Conservation (phyloP, 805 yeast species). For the Nematodospora valgi region DNA sequence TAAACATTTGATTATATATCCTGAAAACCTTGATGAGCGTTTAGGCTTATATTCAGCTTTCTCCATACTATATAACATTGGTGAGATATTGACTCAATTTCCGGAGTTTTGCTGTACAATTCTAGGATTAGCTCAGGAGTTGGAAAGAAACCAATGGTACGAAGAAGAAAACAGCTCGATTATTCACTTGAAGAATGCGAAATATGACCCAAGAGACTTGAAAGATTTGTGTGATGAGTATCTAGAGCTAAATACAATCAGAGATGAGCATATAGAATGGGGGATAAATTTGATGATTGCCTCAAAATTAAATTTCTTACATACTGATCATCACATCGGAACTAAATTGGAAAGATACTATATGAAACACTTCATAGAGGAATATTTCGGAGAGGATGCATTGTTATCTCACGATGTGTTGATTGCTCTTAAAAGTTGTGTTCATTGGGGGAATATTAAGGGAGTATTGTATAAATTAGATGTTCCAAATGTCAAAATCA, state of each 20-base stretch:
- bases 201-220: constrained; percentile 26
- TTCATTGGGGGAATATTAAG: constrained; percentile 53
- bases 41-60: constrained; percentile 42
- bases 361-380: constrained; percentile 29
- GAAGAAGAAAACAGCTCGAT: constrained; percentile 44
- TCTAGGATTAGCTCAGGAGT: constrained; percentile 47
- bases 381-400: constrained; percentile 39
- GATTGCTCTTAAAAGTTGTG: constrained; percentile 47
- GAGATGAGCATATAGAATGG: constrained; percentile 32
- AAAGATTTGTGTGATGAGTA: constrained; percentile 33
- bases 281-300: constrained; percentile 45
- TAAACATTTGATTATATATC: constrained; percentile 44
- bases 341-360: constrained; percentile 47
- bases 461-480: constrained; percentile 44
- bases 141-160: constrained; percentile 49
- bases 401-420: constrained; percentile 40
- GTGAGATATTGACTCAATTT: constrained; percentile 30
- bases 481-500: constrained; percentile 34
- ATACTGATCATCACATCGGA: constrained; percentile 54
- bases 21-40: constrained; percentile 24
- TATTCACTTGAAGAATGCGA: constrained; percentile 29
- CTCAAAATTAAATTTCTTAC: constrained; percentile 49
- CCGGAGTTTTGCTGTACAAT: constrained; percentile 45
- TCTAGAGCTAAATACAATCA: constrained; percentile 19
- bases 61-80: constrained; percentile 37